Base-by-base conservation (phyloP, 768 basidiomycete genomes). In the Xerocomellus intermedius region DNA sequence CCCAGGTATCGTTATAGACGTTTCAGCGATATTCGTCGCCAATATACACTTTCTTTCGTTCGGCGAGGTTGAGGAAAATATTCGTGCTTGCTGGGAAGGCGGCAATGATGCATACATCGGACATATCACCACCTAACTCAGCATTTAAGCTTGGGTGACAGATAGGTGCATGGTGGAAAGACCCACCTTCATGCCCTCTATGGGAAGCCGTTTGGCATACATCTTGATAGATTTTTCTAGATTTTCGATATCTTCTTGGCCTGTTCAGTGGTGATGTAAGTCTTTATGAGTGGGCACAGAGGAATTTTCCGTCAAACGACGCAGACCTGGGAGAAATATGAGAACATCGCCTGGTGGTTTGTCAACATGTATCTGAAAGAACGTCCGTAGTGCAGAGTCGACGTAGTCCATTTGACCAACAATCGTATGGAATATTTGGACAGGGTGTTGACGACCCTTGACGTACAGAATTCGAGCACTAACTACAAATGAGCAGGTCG, bases 11-110 rank as follows among this genome's bases (percentile, higher is more conserved):
- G 97, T 98, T 68, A 99, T 93, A 13, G 90, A 92, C 0, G 97
- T 98, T 72, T 99, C 97, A 12, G 97, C 97, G 55, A 99, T 95
- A 71, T 98, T 99, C 17, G 97, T 99, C 2, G 97, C 89, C 37
- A 99, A 77, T 58, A 99, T 93, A 72, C 94, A 90, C 72, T 98
- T 95, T 53, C 97, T 83, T 2, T 82, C 83, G 49, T 84, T 80
- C 1, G 81, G 67, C 14, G 88, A 84, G 0, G 90, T 73, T 1
- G 83, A 73, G 0, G 72, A 66, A 71, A 98, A 98, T 44, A 91
- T 91, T 66, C 84, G 84, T 42, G 83, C 73, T 72, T 97, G 94
- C 58, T 89, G 83, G 12, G 77, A 75, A 24, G 86, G 82, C 8
- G 91, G 85, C 58, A 98, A 84, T 6, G 91, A 84, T 33, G 94